Base-by-base conservation (phyloP, 495 filamentous ascomycete species). In the Aspergillus carlsbadensis region DNA sequence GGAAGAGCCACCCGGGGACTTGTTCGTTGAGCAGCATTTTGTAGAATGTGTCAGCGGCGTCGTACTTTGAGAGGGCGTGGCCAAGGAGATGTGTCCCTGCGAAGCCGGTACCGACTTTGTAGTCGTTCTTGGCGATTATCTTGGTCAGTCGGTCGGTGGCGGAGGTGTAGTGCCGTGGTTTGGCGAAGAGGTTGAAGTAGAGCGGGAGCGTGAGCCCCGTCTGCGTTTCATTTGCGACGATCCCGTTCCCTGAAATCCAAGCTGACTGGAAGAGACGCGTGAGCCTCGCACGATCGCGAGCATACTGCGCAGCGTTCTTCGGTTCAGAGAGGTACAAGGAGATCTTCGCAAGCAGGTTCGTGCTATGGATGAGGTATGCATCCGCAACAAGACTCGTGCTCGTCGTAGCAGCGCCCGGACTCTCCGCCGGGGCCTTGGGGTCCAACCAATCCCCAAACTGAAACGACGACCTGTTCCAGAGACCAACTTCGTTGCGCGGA, bases 401-500 rank as follows among this genome's bases (percentile, higher is more conserved):
- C 11, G 78, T 79, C 6, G 70, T 71, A 0, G 69, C 68, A 33
- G 65, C 45, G 1, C 70, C 76, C 0, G 79, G 66, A 10, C 70
- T 56, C 5, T 78, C 63, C 0, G 74, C 58, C 0, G 78, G 79
- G 0, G 81, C 68, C 14, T 66, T 65, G 0, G 80, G 81, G 51
- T 84, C 81, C 0, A 83, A 70, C 80, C 80, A 84, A 59, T 84
- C 80, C 3, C 71, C 78, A 13, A 69, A 70, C 55, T 82, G 77
- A 36, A 65, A 73, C n/a, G 52, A 58, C 0, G 59, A 56, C 10
- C 65, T 60, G 55, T 70, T 61, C 78, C 77, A 74, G 21, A 78
- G 62, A 3, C 58, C 50, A n/a, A 61, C 63, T 2, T 65, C 43
- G 21, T 71, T 71, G n/a, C 80, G 70, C 6, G 64, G 66, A n/a